Conservation (phyloP, 1,284 basidiomycete genomes). For the Trichosporon ovoides region DNA sequence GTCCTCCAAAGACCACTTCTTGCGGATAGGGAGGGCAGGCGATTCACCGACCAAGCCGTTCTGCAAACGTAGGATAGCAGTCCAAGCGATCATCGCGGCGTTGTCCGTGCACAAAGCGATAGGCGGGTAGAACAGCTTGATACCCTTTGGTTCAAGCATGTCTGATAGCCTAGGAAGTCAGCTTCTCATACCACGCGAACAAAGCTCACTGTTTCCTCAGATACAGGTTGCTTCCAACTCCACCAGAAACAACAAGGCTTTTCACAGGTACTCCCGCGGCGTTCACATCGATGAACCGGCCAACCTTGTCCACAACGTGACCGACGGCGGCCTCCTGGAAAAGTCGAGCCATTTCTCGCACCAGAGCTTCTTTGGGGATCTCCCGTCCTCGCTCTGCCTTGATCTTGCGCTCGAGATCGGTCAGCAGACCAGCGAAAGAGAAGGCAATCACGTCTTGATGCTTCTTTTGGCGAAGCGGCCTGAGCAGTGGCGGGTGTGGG, state of each 20-base stretch:
- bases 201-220: conserved; percentile 61
- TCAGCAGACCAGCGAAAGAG: conserved; percentile 70
- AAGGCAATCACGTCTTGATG: conserved; percentile 54
- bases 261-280: conserved; percentile 47
- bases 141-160: conserved; percentile 19
- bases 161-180: conserved; percentile 19
- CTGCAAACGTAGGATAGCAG: conserved; percentile 74
- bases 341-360: conserved; percentile 55
- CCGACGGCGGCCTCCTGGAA: conserved; percentile 68
- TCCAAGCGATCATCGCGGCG: conserved; percentile 91
- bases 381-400: not conserved
- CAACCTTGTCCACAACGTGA: conserved; percentile 71
- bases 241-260: conserved; percentile 76
- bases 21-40: conserved; percentile 40
- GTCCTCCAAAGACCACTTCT: conserved; percentile 50
- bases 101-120: conserved; percentile 81
- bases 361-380: not conserved
- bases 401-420: conserved; percentile 51
- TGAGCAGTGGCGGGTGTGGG: conserved; percentile 51
- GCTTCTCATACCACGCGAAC: not conserved
- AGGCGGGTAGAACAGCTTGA: conserved; percentile 59
- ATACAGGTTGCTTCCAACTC: conserved; percentile 77
- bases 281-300: conserved; percentile 56
- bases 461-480: conserved; percentile 51
- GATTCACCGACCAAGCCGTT: conserved; percentile 55